Percentiles rank a stretch among this genome's conserved stretches.
Evolutionary conservation across 805 yeast species (phyloP).

Genomic region (Metschnikowia drakensbergensis): DNA sequence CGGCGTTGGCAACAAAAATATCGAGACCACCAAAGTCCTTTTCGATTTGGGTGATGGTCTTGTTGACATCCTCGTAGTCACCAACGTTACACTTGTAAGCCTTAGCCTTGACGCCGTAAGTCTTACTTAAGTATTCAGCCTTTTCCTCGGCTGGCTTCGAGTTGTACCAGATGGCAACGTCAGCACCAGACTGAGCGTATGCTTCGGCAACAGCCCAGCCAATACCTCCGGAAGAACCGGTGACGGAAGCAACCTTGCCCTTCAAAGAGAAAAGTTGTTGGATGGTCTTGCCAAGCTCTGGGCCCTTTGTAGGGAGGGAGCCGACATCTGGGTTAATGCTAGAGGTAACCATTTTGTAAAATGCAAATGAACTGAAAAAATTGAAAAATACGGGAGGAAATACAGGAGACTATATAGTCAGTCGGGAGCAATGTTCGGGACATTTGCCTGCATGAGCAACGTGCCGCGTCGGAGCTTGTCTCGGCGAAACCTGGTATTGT

Average conservation of each 20-base stretch:
- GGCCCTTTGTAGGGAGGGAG: conserved; percentile 41
- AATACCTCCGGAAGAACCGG: conserved; percentile 85
- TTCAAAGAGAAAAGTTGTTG: conserved; percentile 71
- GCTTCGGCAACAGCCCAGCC: conserved; percentile 81
- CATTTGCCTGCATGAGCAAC: conserved; percentile 1
- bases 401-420: conserved; percentile 3
- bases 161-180: conserved; percentile 64
- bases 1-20: conserved; percentile 89
- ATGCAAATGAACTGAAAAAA: conserved; percentile 2
- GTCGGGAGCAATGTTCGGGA: conserved; percentile 5
- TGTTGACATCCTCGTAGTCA: conserved; percentile 46
- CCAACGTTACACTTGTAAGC: conserved; percentile 65
- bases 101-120: conserved; percentile 56
- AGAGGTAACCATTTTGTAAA: conserved; percentile 14
- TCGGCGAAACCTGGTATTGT: conserved; percentile 3
- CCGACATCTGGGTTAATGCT: conserved; percentile 35
- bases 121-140: conserved; percentile 42
- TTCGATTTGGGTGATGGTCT: conserved; percentile 48
- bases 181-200: conserved; percentile 84
- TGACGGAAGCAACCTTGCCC: conserved; percentile 78
- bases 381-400: background rate
- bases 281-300: conserved; percentile 48
- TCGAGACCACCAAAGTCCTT: conserved; percentile 78
- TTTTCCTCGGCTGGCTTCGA: conserved; percentile 56
- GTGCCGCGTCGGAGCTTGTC: conserved; percentile 5